Conservation (phyloP, 2,329 filamentous ascomycete genomes). For the Botrytis galanthina region DNA sequence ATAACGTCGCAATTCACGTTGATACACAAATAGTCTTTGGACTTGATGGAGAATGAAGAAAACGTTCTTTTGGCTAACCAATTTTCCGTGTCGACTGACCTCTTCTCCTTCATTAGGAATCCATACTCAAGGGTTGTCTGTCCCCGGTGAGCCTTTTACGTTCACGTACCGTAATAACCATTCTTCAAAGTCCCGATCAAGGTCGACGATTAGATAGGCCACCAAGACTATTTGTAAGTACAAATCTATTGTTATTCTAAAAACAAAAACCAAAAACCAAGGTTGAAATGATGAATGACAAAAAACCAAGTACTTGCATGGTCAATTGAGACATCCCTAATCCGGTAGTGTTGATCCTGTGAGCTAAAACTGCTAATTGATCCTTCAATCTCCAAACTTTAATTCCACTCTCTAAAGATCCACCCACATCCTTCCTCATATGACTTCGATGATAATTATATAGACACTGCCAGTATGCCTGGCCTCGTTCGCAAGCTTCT, state of each 20-base stretch:
- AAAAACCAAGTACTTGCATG: neutral
- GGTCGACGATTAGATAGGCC: neutral
- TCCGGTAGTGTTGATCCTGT: conserved; percentile 7
- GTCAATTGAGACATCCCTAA: neutral
- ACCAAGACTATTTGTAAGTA: neutral
- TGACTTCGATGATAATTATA: conserved; percentile 25
- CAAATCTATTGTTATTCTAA: neutral
- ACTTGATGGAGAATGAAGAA: neutral
- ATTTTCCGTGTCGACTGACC: neutral
- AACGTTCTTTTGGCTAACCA: neutral
- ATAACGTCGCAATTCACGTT: neutral
- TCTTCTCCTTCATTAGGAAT: neutral
- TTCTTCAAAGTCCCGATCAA: neutral
- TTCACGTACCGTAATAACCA: neutral
- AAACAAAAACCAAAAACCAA: neutral
- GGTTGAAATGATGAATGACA: neutral
- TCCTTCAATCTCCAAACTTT: conserved; percentile 9
- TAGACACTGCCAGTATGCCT: conserved; percentile 37
- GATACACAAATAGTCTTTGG: neutral
- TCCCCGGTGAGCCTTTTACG: neutral
- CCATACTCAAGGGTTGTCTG: neutral
- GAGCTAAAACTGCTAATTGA: conserved; percentile 13
- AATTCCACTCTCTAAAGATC: neutral
- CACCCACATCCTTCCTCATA: neutral
- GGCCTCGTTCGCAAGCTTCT: conserved; percentile 39